These are phyloP conservation scores for Fraxinus pennsylvanica DNA, from an alignment of 257 asterid genomes.

Conservation along the genomic window DNA sequence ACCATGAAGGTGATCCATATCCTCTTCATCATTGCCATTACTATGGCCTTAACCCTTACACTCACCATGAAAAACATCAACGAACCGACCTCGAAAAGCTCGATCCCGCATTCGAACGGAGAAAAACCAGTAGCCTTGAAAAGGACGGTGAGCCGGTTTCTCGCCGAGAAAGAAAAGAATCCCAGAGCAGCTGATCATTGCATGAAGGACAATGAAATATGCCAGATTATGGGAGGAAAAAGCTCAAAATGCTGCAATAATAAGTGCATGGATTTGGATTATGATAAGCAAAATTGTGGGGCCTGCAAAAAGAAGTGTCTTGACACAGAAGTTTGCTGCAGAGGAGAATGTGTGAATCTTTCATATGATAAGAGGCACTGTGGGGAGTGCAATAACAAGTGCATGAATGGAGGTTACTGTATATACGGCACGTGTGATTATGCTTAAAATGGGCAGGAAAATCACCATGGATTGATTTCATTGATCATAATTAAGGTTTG, in stretches of 20 bases:
- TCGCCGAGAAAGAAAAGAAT: constrained; percentile 41
- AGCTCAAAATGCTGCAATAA: constrained; percentile 67
- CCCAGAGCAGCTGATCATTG: constrained; percentile 68
- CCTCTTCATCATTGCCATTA: constrained; percentile 26
- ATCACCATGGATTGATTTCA: neutral
- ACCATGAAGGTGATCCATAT: constrained; percentile 30
- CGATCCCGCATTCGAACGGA: neutral
- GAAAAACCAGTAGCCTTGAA: neutral
- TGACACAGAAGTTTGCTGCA: constrained; percentile 52
- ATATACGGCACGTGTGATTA: constrained; percentile 67
- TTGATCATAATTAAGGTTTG: constrained; percentile 22
- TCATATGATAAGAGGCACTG: constrained; percentile 64
- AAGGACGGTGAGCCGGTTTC: constrained; percentile 50
- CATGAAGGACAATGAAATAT: constrained; percentile 44
- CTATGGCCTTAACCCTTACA: constrained; percentile 23
- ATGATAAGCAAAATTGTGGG: constrained; percentile 57
- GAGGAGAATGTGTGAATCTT: constrained; percentile 58
- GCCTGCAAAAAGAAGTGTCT: constrained; percentile 59
- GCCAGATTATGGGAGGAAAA: constrained; percentile 36
- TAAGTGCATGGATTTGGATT: constrained; percentile 54
- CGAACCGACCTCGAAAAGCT: neutral
- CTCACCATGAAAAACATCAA: constrained; percentile 3
- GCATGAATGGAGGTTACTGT: constrained; percentile 49
- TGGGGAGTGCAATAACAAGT: constrained; percentile 47
- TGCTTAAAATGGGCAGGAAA: constrained; percentile 33